Conservation (phyloP, 1,284 basidiomycete genomes). For the Cutaneotrichosporon cavernicola region DNA sequence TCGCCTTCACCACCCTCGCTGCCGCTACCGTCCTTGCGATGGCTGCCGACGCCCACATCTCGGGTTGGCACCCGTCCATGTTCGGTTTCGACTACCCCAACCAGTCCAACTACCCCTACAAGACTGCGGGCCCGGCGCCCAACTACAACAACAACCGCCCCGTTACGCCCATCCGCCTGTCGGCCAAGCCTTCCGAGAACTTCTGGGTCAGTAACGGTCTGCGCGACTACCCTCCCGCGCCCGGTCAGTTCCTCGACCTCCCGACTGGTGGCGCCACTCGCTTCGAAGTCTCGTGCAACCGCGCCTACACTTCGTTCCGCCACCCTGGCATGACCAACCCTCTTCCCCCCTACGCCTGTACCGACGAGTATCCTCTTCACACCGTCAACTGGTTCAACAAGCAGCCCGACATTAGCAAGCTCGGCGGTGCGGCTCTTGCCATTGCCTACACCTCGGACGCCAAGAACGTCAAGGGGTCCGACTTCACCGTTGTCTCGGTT, state of each 20-base stretch:
- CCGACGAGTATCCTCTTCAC: slow-evolving; percentile 6
- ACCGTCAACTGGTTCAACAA: slow-evolving; percentile 13
- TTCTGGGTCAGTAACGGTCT: slow-evolving; percentile 16
- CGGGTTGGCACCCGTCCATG: slow-evolving; percentile 19
- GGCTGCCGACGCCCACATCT: slow-evolving; percentile 12
- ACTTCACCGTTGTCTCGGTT: slow-evolving; percentile 68
- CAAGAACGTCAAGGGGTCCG: slow-evolving; percentile 59
- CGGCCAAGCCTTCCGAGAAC: not conserved
- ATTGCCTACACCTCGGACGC: slow-evolving; percentile 22
- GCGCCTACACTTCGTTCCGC: slow-evolving; percentile 9
- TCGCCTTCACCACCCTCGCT: slow-evolving; percentile 3
- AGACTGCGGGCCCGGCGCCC: not conserved
- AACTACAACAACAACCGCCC: slow-evolving; percentile 7
- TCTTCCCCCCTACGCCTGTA: not conserved
- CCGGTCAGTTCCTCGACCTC: slow-evolving; percentile 16
- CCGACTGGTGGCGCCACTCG: slow-evolving; percentile 1
- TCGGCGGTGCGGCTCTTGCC: slow-evolving; percentile 20
- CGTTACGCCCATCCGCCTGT: slow-evolving; percentile 12
- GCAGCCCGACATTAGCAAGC: slow-evolving; percentile 1
- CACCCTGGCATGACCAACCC: not conserved
- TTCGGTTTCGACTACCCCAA: slow-evolving; percentile 15
- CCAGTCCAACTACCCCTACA: slow-evolving; percentile 11
- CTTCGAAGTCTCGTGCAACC: slow-evolving; percentile 18
- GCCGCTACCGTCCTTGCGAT: not conserved
- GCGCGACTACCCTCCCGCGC: slow-evolving; percentile 4